phyloP scores from a whole-genome alignment of 129 eudicot species.

The Oenanthe sinensis region DNA sequence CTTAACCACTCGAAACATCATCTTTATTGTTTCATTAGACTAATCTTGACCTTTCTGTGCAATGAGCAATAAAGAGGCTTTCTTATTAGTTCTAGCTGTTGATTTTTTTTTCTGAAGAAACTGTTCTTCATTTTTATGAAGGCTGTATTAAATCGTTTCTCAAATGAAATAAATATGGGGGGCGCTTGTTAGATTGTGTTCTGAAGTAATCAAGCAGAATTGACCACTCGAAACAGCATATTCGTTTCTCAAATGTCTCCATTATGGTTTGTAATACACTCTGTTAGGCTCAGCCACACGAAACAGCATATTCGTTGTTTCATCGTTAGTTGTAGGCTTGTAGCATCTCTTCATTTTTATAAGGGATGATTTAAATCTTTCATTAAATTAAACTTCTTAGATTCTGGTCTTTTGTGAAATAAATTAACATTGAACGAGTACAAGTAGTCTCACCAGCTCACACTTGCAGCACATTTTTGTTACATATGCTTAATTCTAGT shows the following conservation, averaged over 20 bases:
- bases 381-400: too few relatives aligned
- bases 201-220: conserved; percentile 55
- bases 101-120: too few relatives aligned
- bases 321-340: not conserved
- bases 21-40: not conserved
- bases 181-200: not conserved
- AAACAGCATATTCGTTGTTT: not conserved
- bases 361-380: not conserved
- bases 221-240: conserved; percentile 6
- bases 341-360: not conserved
- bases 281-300: not conserved
- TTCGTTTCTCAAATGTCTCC: conserved; percentile 39
- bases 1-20: not conserved
- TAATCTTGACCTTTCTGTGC: not conserved
- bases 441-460: not conserved
- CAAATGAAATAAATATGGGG: not conserved
- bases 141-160: not conserved
- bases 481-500: too few relatives aligned
- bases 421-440: too few relatives aligned
- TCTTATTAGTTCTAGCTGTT: not conserved
- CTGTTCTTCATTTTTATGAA: not conserved
- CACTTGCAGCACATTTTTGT: not conserved
- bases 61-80: not conserved
- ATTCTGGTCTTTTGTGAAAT: too few relatives aligned
- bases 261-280: not conserved